Base-by-base conservation (phyloP, 257 asterid species). In the Echites panduratus region DNA sequence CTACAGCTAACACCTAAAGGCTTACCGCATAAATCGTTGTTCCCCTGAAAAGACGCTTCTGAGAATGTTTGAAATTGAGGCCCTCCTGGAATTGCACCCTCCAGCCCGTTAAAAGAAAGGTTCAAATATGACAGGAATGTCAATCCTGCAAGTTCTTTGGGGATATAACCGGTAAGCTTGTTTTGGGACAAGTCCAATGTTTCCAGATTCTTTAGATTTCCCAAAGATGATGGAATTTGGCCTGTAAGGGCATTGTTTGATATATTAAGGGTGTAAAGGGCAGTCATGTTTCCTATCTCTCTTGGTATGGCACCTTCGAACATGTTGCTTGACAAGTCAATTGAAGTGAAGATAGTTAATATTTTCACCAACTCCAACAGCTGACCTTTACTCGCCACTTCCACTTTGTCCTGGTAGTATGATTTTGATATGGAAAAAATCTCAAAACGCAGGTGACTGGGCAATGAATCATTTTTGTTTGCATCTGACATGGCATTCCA, bases 141-240 rank as follows among this genome's bases (percentile, higher is more conserved):
- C 44, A 89, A 85, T 38, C 17, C 66, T 29, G 84, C 70, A 40
- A 86, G 71, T 73, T 79, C 72, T n/a, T 19, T 32, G 7, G 93
- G 93, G 44, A 87, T 82, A 45, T 69, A 63, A n/a, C 84, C 88
- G 5, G 45, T 65, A 5, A 88, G 80, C 8, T 59, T 40, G 75
- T 87, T 86, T 38, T 4, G 9, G 12, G 89, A 83, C 14, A 82
- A 82, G 78, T 84, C 90, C 9, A 85, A 66, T 1, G 88, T 79
- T 74, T 49, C 93, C 6, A 85, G 75, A 8, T 71, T 13, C 17
- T 47, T 70, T 77, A 84, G 50, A 38, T 77, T 77, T 7, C 86
- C 85, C 5, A 85, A 0, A 32, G 85, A 50, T 8, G 52, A 58
- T 22, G 89, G 85, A 43, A 87, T 80, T 24, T 9, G 58, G 3